Evolutionary conservation across 345 rosid genomes (phyloP), one percentile per base, ranked within the genome.

Genomic region (Boechera retrofracta): DNA sequence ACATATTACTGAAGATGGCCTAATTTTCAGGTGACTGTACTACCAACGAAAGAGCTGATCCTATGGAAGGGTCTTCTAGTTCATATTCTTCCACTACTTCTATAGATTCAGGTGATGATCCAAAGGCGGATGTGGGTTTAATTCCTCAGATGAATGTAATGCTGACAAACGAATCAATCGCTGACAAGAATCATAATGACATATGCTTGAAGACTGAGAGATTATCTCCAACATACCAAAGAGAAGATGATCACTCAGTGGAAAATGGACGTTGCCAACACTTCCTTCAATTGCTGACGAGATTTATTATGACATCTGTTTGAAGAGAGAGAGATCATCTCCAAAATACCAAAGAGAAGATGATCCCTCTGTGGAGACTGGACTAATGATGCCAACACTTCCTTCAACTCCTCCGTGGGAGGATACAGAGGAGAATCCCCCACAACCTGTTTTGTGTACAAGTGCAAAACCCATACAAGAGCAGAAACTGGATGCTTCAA

Each of bases 11-110:
- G 33, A 65, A 35, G 18, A 12, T 58, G 59, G 41, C 53, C 10
- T 11, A 49, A 69, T 60, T 32, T 75, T 41, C 74, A 69, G 74
- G 64, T 76, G 69, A 69, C 4, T 49, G 63, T 52, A 60, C 31
- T 13, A 42, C 42, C 29, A 7, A 10, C 32, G 69, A 41, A 61
- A 62, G 49, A 21, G 24, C 33, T 62, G 69, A 42, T 53, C 64
- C 39, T 12, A n/a, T 42, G 39, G 75, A 69, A 69, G 70, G 33
- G 28, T 69, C 80, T 61, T 69, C 63, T 31, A 0, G 69, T 52
- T 42, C 31, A 28, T 3, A 10, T 48, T 42, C 64, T n/a, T 54
- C 76, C 74, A 32, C 38, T 21, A 52, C 39, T 39, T 38, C 54
- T 21, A 49, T 67, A 62, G 73, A 67, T 13, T 5, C 47, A 21